Percentiles rank a stretch among this genome's conserved stretches.
These are phyloP conservation scores for Prillingera fragicola DNA, from an alignment of 1,284 basidiomycete genomes.

Conservation along the genomic window DNA sequence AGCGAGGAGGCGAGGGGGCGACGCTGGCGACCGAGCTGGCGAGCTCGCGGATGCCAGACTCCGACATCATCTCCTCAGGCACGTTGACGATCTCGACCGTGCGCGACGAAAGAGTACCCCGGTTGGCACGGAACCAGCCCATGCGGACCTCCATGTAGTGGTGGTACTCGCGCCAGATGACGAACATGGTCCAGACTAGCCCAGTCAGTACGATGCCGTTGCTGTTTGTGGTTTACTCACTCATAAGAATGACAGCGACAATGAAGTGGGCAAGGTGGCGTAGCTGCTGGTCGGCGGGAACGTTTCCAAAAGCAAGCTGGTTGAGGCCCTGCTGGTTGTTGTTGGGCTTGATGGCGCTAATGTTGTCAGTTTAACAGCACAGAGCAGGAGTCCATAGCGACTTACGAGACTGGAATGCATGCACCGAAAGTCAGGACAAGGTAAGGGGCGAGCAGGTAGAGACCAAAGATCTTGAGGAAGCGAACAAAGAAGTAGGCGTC, in stretches of 20 bases:
- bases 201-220: conserved; percentile 1
- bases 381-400: not conserved
- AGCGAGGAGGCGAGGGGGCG: conserved; percentile 17
- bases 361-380: too few relatives aligned
- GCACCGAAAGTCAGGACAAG: conserved; percentile 55
- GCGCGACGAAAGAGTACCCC: conserved; percentile 70
- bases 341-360: conserved; percentile 31
- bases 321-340: conserved; percentile 60
- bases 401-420: conserved; percentile 40
- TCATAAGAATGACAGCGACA: conserved; percentile 66
- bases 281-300: conserved; percentile 52
- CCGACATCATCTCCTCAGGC: conserved; percentile 65
- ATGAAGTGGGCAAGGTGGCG: conserved; percentile 73
- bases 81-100: conserved; percentile 87
- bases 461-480: conserved; percentile 51
- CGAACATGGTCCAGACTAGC: conserved; percentile 74
- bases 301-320: conserved; percentile 74
- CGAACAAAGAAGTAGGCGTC: conserved; percentile 93
- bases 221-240: conserved; percentile 49
- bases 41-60: conserved; percentile 54
- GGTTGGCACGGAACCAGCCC: conserved; percentile 73
- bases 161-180: conserved; percentile 71
- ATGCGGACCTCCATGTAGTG: conserved; percentile 79
- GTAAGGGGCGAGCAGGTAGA: conserved; percentile 74
- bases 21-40: conserved; percentile 38